Percentiles rank a stretch among this genome's conserved stretches.
These are phyloP conservation scores for fission yeast (Schizosaccharomyces pombe) DNA, from an alignment of 805 yeast genomes.

Conservation along the genomic window DNA sequence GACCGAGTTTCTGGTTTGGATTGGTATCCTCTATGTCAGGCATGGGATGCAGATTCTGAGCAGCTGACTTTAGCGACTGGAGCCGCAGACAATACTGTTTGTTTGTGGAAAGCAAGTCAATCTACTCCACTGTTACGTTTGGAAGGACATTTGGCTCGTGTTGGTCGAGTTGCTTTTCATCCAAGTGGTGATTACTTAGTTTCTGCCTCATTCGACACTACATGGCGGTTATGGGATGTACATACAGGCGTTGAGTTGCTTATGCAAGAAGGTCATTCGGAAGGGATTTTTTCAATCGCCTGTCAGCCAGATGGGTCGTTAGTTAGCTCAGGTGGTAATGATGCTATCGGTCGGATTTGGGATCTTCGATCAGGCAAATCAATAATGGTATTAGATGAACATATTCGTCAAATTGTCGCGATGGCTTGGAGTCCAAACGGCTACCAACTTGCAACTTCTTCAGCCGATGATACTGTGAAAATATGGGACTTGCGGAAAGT, in stretches of 20 bases:
- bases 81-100: conserved; percentile 24
- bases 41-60: neutral
- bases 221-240: conserved; percentile 79
- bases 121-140: conserved; percentile 10
- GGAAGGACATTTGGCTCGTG: conserved; percentile 31
- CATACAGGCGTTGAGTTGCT: conserved; percentile 26
- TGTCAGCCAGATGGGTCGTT: conserved; percentile 59
- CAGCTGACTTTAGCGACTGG: conserved; percentile 18
- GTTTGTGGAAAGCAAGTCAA: conserved; percentile 16
- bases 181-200: conserved; percentile 35
- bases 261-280: conserved; percentile 70
- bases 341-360: conserved; percentile 55
- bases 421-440: conserved; percentile 62
- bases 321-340: conserved; percentile 54
- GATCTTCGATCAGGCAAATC: conserved; percentile 60
- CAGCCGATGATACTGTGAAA: conserved; percentile 58
- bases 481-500: conserved; percentile 65
- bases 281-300: conserved; percentile 37
- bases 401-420: conserved; percentile 45
- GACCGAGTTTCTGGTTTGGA: conserved; percentile 53
- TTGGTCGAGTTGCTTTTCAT: conserved; percentile 39
- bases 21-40: conserved; percentile 26
- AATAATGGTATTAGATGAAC: conserved; percentile 37
- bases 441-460: conserved; percentile 51
- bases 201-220: conserved; percentile 57